Percentiles rank a stretch among this genome's conserved stretches.
Conservation (phyloP, 805 yeast species). For the Lachancea lanzarotensis region DNA sequence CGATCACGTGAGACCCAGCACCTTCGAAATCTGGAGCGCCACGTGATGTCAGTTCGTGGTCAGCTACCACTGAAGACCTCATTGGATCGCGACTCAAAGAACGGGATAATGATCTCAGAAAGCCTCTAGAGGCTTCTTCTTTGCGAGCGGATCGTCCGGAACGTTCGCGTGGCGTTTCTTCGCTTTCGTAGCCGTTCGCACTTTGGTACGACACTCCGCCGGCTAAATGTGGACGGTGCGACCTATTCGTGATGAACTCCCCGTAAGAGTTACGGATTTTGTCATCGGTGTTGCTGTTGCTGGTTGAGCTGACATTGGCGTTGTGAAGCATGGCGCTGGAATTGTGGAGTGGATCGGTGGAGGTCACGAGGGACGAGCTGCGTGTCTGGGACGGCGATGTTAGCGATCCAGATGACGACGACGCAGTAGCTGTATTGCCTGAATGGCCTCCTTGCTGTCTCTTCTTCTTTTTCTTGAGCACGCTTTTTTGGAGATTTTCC, state of each 20-base stretch:
- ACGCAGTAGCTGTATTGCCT: not conserved
- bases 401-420: conserved; percentile 11
- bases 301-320: not conserved
- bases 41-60: conserved; percentile 11
- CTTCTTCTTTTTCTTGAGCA: conserved; percentile 11
- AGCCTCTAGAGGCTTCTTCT: conserved; percentile 36
- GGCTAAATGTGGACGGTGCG: conserved; percentile 56
- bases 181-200: conserved; percentile 38
- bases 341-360: conserved; percentile 25
- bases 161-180: conserved; percentile 11
- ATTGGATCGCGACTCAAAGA: conserved; percentile 25
- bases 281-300: conserved; percentile 8
- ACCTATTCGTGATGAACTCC: conserved; percentile 22
- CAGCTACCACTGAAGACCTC: conserved; percentile 6
- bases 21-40: conserved; percentile 16
- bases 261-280: conserved; percentile 28
- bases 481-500: conserved; percentile 12
- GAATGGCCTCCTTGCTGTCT: conserved; percentile 2
- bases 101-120: conserved; percentile 45
- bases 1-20: conserved; percentile 21
- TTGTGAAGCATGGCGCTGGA: conserved; percentile 6
- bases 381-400: conserved; percentile 10
- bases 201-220: conserved; percentile 72
- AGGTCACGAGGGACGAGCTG: conserved; percentile 20
- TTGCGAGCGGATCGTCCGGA: conserved; percentile 18